Conservation (phyloP, 2,329 filamentous ascomycete genomes). For the Nectriaceae sp. region DNA sequence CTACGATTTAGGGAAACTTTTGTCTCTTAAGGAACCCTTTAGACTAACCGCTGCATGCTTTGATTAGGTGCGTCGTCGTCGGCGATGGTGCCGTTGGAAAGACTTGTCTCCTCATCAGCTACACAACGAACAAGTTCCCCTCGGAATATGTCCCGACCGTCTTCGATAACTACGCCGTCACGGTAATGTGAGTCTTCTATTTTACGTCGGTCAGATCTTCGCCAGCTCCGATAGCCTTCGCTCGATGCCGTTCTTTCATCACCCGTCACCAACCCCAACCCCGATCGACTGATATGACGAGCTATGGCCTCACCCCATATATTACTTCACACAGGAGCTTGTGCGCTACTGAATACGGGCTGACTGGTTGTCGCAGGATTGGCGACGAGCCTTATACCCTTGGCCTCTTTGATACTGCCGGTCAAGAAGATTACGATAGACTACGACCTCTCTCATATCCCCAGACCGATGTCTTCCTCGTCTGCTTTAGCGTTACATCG, state of each 20-base stretch:
- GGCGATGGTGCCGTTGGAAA: conserved; percentile 99
- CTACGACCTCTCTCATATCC: conserved; percentile 95
- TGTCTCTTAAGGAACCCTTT: not conserved
- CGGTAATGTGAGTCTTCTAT: conserved; percentile 82
- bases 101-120: conserved; percentile 98
- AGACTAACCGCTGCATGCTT: conserved; percentile 23
- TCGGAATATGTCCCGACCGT: conserved; percentile 99
- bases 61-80: conserved; percentile 88
- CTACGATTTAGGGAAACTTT: conserved; percentile 4
- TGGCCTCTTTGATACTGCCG: conserved; percentile 96
- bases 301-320: conserved; percentile 2
- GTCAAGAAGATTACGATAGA: conserved; percentile 99
- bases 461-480: conserved; percentile 97
- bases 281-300: not conserved
- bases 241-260: conserved; percentile 9
- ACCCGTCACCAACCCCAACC: not conserved
- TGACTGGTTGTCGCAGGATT: conserved; percentile 66
- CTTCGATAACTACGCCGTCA: conserved; percentile 99
- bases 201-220: conserved; percentile 17
- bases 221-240: conserved; percentile 15
- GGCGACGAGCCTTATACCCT: conserved; percentile 98
- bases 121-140: conserved; percentile 99
- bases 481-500: conserved; percentile 98
- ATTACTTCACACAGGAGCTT: conserved; percentile 1
- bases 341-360: conserved; percentile 6